A percentile compares a stretch with the other conserved stretches of the same genome.
Conservation (phyloP, 805 yeast genomes). For the Suhomyces sp. region DNA sequence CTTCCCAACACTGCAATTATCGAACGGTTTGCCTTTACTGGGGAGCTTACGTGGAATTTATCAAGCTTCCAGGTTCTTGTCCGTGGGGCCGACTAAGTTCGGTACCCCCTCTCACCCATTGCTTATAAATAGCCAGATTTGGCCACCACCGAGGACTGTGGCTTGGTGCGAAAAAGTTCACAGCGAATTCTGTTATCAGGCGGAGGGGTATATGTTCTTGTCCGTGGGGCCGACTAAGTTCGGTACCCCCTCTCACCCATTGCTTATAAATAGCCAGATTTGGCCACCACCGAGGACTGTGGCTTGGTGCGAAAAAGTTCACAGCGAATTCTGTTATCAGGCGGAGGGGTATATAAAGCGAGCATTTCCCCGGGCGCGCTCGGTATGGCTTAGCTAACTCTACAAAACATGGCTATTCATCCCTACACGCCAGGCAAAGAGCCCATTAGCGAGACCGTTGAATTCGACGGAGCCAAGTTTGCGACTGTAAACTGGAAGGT, state of each 20-base stretch:
- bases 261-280: background rate
- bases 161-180: background rate
- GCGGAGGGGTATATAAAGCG: background rate
- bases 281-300: background rate
- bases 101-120: background rate
- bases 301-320: background rate
- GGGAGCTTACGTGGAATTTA: background rate
- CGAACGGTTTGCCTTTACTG: background rate
- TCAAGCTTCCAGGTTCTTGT: background rate
- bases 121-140: background rate
- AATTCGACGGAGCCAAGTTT: constrained; percentile 39
- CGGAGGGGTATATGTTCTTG: no score
- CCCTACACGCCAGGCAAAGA: constrained; percentile 35
- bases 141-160: background rate
- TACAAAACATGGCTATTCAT: constrained; percentile 9
- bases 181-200: background rate
- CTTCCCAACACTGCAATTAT: background rate
- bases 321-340: background rate
- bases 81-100: background rate
- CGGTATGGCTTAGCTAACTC: background rate
- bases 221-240: no score
- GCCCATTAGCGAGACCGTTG: constrained; percentile 29
- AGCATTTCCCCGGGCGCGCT: background rate
- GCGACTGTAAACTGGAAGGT: constrained; percentile 41
- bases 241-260: background rate